Percentiles rank a stretch among this genome's conserved stretches.
Evolutionary conservation across 352 stramenopile genomes (phyloP).

Genomic region (Phytophthora constricta): DNA sequence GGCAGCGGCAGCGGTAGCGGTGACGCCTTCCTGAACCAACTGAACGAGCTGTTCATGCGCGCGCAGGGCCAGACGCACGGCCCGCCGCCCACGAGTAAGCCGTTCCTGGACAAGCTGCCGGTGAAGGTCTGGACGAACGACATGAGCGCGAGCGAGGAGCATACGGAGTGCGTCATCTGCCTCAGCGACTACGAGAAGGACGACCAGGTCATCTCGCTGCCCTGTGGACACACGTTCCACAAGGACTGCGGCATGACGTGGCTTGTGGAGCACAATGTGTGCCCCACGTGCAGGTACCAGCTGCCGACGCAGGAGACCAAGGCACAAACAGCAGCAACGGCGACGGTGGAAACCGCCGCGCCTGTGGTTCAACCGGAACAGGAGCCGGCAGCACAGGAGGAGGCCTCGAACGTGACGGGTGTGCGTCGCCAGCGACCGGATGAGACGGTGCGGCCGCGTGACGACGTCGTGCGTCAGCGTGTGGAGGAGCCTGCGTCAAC

Average conservation of each 20-base stretch:
- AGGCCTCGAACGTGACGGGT: constrained; percentile 34
- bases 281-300: constrained; percentile 74
- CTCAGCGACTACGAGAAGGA: constrained; percentile 75
- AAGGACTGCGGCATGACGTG: constrained; percentile 78
- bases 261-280: constrained; percentile 83
- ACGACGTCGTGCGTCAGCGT: constrained; percentile 57
- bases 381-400: constrained; percentile 35
- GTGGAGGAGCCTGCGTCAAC: constrained; percentile 33
- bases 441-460: constrained; percentile 30
- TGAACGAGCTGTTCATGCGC: constrained; percentile 76
- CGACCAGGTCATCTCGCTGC: constrained; percentile 68
- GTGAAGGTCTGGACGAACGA: constrained; percentile 60
- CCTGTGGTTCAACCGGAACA: constrained; percentile 17
- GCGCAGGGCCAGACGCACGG: constrained; percentile 67
- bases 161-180: constrained; percentile 81
- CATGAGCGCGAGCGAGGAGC: constrained; percentile 50
- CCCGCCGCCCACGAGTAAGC: constrained; percentile 71
- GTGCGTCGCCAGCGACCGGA: constrained; percentile 48
- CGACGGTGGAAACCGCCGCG: constrained; percentile 10
- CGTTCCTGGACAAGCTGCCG: constrained; percentile 70
- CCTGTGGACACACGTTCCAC: constrained; percentile 82
- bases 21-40: constrained; percentile 44
- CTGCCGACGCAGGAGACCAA: constrained; percentile 50
- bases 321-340: constrained; percentile 1
- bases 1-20: constrained; percentile 9